Evolutionary conservation across 441 rosid genomes (phyloP).

Genomic region (Omphalea diandra): DNA sequence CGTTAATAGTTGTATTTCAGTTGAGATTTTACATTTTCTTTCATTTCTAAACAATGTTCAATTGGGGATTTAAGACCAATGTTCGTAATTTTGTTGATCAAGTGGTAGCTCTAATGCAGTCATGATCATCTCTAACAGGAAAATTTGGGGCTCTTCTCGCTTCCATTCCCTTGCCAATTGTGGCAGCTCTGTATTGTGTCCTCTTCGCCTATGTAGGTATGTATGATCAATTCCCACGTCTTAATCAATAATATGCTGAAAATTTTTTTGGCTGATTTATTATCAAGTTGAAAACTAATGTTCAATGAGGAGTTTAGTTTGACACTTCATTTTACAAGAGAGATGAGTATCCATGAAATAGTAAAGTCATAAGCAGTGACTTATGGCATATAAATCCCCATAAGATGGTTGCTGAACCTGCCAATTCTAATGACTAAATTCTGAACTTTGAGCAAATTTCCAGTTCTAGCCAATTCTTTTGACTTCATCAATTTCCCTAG

Average conservation of each 20-base stretch:
- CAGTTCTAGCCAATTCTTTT: neutral
- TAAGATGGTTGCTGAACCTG: no score
- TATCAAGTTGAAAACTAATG: neutral
- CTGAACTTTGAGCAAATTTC: neutral
- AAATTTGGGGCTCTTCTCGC: slow-evolving; percentile 86
- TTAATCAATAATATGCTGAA: neutral
- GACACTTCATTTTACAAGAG: neutral
- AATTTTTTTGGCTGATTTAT: no score
- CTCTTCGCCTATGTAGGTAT: slow-evolving; percentile 78
- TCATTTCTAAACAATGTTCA: slow-evolving; percentile 1
- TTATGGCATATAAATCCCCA: neutral
- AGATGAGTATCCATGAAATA: neutral
- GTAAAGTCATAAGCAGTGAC: neutral
- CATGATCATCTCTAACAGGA: slow-evolving; percentile 41
- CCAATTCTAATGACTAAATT: neutral
- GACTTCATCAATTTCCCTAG: neutral
- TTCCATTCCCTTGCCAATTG: slow-evolving; percentile 74
- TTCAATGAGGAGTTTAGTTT: neutral
- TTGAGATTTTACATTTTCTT: neutral
- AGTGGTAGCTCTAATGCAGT: neutral
- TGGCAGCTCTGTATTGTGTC: slow-evolving; percentile 81
- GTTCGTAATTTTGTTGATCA: neutral
- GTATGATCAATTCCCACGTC: slow-evolving; percentile 19
- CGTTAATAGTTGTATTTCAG: neutral
- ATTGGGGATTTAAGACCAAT: neutral